Evolutionary conservation across 1,284 basidiomycete species (phyloP).

Genomic region (Macrocystidia cucumis): DNA sequence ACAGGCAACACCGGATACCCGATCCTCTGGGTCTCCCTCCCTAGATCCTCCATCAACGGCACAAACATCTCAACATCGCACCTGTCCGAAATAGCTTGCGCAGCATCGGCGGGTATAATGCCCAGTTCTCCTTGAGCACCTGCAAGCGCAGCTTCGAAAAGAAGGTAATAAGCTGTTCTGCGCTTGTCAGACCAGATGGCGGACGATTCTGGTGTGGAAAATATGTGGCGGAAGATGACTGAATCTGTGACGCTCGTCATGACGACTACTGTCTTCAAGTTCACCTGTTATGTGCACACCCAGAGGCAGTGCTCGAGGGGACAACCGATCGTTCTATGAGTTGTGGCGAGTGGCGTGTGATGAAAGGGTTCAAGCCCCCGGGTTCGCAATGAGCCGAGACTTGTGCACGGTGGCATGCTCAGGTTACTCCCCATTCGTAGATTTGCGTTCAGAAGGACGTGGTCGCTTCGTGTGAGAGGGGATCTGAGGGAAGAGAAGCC

Average conservation of each 20-base stretch:
- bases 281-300: no score
- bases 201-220: slow-evolving; percentile 27
- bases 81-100: slow-evolving; percentile 21
- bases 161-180: slow-evolving; percentile 28
- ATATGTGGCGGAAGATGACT: slow-evolving; percentile 27
- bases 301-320: no score
- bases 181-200: slow-evolving; percentile 31
- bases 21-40: slow-evolving; percentile 28
- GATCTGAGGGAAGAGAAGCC: no score
- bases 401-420: no score
- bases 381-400: no score
- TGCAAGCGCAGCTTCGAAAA: slow-evolving; percentile 30
- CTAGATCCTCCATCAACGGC: slow-evolving; percentile 28
- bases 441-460: no score
- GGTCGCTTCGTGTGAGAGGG: no score
- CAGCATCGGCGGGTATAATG: slow-evolving; percentile 30
- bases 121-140: slow-evolving; percentile 25
- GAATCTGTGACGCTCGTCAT: slow-evolving; percentile 25
- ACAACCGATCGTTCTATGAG: no score
- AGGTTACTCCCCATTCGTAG: no score
- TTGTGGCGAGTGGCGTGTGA: no score
- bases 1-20: slow-evolving; percentile 35
- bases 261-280: no score
- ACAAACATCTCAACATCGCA: slow-evolving; percentile 28
- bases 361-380: no score